phyloP scores from a whole-genome alignment of 2,329 filamentous ascomycete species.

The Stachybotrys elegans region DNA sequence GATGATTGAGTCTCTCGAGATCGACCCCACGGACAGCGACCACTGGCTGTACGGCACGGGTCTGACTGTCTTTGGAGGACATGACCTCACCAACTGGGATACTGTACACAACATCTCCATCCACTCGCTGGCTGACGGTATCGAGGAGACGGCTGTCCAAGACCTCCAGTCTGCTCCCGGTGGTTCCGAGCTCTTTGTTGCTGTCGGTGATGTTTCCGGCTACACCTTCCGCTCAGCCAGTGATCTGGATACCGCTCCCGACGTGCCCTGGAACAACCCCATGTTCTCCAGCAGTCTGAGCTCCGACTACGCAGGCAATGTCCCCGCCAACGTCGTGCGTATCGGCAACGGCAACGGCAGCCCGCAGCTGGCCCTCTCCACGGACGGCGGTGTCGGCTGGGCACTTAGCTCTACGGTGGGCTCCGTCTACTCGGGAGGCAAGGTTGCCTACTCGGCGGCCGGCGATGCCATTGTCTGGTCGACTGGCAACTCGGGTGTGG shows the following conservation, averaged over 20 bases:
- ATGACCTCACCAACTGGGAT: conserved; percentile 52
- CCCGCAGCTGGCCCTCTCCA: conserved; percentile 42
- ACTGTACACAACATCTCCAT: conserved; percentile 42
- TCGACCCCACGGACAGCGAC: conserved; percentile 53
- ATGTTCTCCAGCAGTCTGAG: conserved; percentile 39
- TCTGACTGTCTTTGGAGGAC: conserved; percentile 47
- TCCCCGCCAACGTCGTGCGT: conserved; percentile 41
- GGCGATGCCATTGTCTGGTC: conserved; percentile 46
- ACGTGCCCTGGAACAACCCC: conserved; percentile 40
- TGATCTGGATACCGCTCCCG: conserved; percentile 35
- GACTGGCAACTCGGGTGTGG: conserved; percentile 32
- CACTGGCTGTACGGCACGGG: conserved; percentile 60
- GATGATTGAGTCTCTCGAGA: conserved; percentile 57
- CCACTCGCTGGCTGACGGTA: conserved; percentile 46
- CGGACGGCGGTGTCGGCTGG: conserved; percentile 47
- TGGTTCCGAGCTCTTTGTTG: conserved; percentile 46
- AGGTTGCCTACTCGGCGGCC: conserved; percentile 45
- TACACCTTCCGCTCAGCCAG: conserved; percentile 38
- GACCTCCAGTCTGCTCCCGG: conserved; percentile 43
- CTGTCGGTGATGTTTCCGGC: conserved; percentile 46
- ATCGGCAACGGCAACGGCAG: conserved; percentile 39
- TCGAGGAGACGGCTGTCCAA: conserved; percentile 48
- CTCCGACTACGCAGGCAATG: conserved; percentile 45
- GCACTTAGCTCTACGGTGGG: conserved; percentile 39
- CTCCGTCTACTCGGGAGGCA: conserved; percentile 36